Evolutionary conservation across 805 yeast genomes (phyloP).

Genomic region (Wickerhamomyces hampshirensis): DNA sequence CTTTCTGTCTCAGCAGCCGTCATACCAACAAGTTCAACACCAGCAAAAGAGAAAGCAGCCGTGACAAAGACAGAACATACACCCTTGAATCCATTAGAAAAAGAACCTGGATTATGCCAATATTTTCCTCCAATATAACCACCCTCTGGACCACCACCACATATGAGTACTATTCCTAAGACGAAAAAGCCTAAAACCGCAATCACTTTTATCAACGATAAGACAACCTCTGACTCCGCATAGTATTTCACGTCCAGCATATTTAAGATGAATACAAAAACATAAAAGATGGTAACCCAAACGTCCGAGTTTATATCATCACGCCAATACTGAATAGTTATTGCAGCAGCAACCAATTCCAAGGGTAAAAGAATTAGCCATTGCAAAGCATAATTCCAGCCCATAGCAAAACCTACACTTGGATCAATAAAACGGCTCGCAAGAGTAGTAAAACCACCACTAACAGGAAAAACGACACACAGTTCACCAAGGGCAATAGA

Average conservation of each 20-base stretch:
- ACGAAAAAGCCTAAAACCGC: slow-evolving; percentile 46
- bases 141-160: slow-evolving; percentile 50
- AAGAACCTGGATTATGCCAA: slow-evolving; percentile 51
- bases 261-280: slow-evolving; percentile 41
- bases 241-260: slow-evolving; percentile 47
- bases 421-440: slow-evolving; percentile 51
- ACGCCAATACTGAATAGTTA: slow-evolving; percentile 53
- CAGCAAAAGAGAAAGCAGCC: slow-evolving; percentile 72
- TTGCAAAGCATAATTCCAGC: slow-evolving; percentile 48
- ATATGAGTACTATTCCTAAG: slow-evolving; percentile 40
- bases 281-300: slow-evolving; percentile 52
- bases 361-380: slow-evolving; percentile 52
- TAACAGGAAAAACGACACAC: slow-evolving; percentile 48
- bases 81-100: slow-evolving; percentile 56
- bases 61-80: slow-evolving; percentile 67
- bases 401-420: slow-evolving; percentile 48
- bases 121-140: slow-evolving; percentile 45
- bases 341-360: slow-evolving; percentile 55
- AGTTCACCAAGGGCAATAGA: slow-evolving; percentile 53
- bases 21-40: slow-evolving; percentile 67
- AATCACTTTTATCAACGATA: slow-evolving; percentile 41
- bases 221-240: slow-evolving; percentile 51
- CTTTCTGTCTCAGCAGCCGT: slow-evolving; percentile 74
- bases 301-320: slow-evolving; percentile 44
- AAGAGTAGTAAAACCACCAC: slow-evolving; percentile 48